phyloP scores from a whole-genome alignment of 768 basidiomycete genomes.

The Tephrocybe sp. region DNA sequence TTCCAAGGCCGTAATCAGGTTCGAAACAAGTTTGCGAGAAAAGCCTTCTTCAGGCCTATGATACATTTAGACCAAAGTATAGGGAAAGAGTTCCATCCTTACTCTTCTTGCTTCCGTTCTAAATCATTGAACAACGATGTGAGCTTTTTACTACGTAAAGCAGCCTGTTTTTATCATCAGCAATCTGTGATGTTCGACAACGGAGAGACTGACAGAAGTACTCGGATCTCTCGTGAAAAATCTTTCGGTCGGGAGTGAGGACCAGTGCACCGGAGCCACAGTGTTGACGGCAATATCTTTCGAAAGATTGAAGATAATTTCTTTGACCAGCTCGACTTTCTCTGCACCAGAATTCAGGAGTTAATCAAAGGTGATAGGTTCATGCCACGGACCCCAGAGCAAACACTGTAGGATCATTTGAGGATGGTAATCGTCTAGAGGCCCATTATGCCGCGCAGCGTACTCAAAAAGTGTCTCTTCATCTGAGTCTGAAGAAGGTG shows the following conservation, averaged over 20 bases:
- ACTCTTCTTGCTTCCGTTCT: slow-evolving; percentile 48
- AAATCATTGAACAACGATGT: slow-evolving; percentile 53
- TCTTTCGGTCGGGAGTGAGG: slow-evolving; percentile 55
- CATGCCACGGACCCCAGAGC: slow-evolving; percentile 67
- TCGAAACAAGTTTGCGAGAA: slow-evolving; percentile 55
- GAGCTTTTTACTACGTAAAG: slow-evolving; percentile 39
- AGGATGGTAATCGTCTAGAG: slow-evolving; percentile 89
- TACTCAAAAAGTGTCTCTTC: slow-evolving; percentile 72
- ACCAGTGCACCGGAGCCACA: slow-evolving; percentile 34
- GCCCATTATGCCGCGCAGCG: slow-evolving; percentile 82
- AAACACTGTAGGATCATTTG: slow-evolving; percentile 91
- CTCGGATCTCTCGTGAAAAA: slow-evolving; percentile 44
- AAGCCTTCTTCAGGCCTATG: slow-evolving; percentile 54
- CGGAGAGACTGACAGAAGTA: slow-evolving; percentile 14
- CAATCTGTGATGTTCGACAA: slow-evolving; percentile 6
- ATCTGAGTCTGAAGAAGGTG: slow-evolving; percentile 26
- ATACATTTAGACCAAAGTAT: slow-evolving; percentile 8
- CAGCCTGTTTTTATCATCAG: not conserved
- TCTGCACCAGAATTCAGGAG: slow-evolving; percentile 40
- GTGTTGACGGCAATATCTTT: slow-evolving; percentile 32
- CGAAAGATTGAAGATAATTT: slow-evolving; percentile 70
- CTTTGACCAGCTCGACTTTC: slow-evolving; percentile 83
- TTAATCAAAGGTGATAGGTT: not conserved
- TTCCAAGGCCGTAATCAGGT: slow-evolving; percentile 67
- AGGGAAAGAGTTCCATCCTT: slow-evolving; percentile 18